Base-by-base conservation (phyloP, 139 green algal species). In the Nannochloris sp. region DNA sequence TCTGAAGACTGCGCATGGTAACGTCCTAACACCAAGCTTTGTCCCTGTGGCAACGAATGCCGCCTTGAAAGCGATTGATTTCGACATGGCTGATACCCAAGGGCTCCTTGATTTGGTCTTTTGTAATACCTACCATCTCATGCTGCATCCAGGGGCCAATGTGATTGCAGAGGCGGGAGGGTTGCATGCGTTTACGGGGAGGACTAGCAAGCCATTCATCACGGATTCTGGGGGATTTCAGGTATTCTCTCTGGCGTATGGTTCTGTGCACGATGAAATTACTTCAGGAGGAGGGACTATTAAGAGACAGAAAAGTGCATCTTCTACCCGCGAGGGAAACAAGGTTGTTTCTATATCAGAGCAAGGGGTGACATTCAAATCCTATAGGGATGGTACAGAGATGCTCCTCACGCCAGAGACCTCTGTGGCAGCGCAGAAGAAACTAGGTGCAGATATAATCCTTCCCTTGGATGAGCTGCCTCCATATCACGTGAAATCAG, bases 221-320 rank as follows among this genome's bases (percentile, higher is more conserved):
- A 84, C 75, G 3, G 78, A 84, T 63, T 74, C 60, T 26, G 78
- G 78, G 13, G 78, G 78, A 10, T 84, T 84, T 60, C 72, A 78
- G 62, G 58, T 77, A 2, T 84, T 84, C 43, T 80, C 70, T 4
- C 59, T 84, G n/a, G 68, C 63, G 6, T 68, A 82, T 50, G 67
- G 65, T 58, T 66, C 49, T 17, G 70, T 81, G 53, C 53, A 68
- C 28, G 64, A 79, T 36, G 74, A 81, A 55, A 49, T 81, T 9
- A 71, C 67, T 49, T 55, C 57, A 11, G 43, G 78, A 51, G 77
- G 77, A 62, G 44, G 72, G n/a, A 8, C 6, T 30, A 30, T 31
- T 16, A 53, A 20, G 4, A 26, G 36, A 26, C 11, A 30, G 26
- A 55, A 48, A 37, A 58, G 23, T 30, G 30, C 67, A 29, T 50